These are phyloP conservation scores for Lantana camara DNA, from an alignment of 257 asterid genomes.

Conservation along the genomic window DNA sequence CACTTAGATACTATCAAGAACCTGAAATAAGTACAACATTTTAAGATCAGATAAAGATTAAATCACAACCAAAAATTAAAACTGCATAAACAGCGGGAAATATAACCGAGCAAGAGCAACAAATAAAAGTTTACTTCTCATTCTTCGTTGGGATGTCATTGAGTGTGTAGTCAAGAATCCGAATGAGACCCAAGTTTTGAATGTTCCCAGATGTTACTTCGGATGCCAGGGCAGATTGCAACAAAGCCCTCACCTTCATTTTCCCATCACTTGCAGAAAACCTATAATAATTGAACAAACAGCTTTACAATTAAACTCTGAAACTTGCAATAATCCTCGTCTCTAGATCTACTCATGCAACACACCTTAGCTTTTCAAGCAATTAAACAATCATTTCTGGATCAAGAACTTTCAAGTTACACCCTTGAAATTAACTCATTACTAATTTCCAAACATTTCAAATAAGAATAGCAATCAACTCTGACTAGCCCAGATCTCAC, in stretches of 20 bases:
- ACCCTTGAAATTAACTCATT: background rate
- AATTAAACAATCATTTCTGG: background rate
- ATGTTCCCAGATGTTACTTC: conserved; percentile 68
- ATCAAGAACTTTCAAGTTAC: background rate
- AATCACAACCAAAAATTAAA: background rate
- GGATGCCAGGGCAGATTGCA: conserved; percentile 68
- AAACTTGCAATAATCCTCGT: background rate
- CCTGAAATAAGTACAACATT: conserved; percentile 36
- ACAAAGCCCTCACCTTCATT: conserved; percentile 58
- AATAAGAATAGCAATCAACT: background rate
- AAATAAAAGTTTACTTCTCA: conserved; percentile 53
- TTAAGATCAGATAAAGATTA: background rate
- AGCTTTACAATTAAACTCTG: background rate
- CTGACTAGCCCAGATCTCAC: background rate
- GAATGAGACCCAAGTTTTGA: conserved; percentile 80
- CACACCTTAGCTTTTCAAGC: background rate
- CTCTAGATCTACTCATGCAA: background rate
- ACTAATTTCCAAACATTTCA: background rate
- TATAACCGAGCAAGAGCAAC: background rate
- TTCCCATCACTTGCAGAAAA: conserved; percentile 84
- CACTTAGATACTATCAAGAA: conserved; percentile 71
- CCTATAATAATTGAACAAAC: conserved; percentile 41
- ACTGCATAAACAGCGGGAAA: background rate
- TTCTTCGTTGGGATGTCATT: conserved; percentile 73
- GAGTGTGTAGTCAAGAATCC: conserved; percentile 69